Evolutionary conservation across 208 protist genomes (phyloP), one percentile per base, ranked within the genome.

Genomic region (Wallacemonas sp.): DNA sequence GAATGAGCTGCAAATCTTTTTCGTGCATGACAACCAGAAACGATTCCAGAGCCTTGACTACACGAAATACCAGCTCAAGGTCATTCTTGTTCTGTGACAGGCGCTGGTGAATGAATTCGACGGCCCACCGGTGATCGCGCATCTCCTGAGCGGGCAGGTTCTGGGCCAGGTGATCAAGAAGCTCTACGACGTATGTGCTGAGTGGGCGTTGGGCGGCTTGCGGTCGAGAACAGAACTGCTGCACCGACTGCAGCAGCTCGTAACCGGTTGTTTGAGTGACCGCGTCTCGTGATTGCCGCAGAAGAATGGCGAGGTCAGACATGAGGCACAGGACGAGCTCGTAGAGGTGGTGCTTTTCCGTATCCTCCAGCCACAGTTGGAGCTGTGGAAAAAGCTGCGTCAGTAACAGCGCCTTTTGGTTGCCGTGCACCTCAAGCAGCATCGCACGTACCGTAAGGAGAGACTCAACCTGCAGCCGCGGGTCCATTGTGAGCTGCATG

Each of bases 91-190:
- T 90, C 63, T 94, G 90, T 17, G 84, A 90, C 15, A 96, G 78
- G 5, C 90, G 84, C 72, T 96, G 87, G 60, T 96, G 88, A 68
- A 94, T 92, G 68, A 94, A 96, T 75, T 92, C 87, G n/a, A 94
- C 79, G 26, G 90, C 82, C 88, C 90, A 96, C 3, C 88, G 70
- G 63, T 95, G 79, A 68, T 91, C 79, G n/a, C 84, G 86, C 84
- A 94, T 94, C 63, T 96, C 86, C 55, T 91, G 84, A 21, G 84
- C 76, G 2, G 90, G 86, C 21, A 96, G 70, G 34, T 77, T 75
- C 21, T 82, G 77, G 2, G 87, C 90, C 0, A 96, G 79, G 38
- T 80, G 84, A 70, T 94, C 87, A 1, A 96, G 74, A 22, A 96
- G 66, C 76, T 96, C 82, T 31, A 96, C 87, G 3, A 96, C 88